Conservation (phyloP, 2,329 filamentous ascomycete genomes). For the Botrytis medusae region DNA sequence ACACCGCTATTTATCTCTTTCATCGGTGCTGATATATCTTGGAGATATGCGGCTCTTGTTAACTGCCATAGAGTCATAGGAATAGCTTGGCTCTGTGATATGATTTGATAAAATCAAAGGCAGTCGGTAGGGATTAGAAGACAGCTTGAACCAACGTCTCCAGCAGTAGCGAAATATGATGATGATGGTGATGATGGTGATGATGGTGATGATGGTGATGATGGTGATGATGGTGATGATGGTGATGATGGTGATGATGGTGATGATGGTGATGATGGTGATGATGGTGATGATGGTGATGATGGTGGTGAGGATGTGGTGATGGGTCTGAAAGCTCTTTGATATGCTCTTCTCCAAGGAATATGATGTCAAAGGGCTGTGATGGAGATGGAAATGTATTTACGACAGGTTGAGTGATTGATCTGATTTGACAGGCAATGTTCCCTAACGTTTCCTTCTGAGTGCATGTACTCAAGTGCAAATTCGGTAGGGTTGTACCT, state of each 20-base stretch:
- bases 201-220: no score
- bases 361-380: background rate
- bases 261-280: no score
- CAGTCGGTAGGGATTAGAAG: background rate
- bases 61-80: background rate
- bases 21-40: background rate
- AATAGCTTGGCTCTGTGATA: background rate
- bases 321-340: background rate
- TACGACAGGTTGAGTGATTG: background rate
- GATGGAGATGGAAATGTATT: background rate
- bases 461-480: background rate
- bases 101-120: background rate
- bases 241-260: no score
- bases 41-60: background rate
- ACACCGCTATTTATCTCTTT: conserved; percentile 33
- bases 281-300: background rate
- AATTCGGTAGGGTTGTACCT: background rate
- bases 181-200: no score
- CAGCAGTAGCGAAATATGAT: background rate
- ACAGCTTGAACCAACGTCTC: background rate
- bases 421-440: background rate
- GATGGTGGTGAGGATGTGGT: no score
- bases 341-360: background rate
- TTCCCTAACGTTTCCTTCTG: background rate
- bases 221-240: no score